Evolutionary conservation across 2,329 filamentous ascomycete species (phyloP).

Genomic region (Helminthosporium solani): DNA sequence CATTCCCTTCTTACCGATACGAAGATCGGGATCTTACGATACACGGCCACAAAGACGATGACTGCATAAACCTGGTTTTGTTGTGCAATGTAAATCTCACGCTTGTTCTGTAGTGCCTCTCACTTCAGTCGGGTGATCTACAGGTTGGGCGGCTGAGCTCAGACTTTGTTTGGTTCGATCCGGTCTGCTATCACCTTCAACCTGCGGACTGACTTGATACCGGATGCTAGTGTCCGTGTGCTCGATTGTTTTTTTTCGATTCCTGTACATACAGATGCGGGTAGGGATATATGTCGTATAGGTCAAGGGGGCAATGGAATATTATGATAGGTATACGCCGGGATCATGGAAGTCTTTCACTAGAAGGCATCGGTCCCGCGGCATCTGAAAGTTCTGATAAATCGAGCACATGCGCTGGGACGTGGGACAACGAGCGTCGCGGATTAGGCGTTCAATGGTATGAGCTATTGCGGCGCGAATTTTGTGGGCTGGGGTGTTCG

Average conservation of each 20-base stretch:
- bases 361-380: no score
- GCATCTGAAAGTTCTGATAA: no score
- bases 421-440: background rate
- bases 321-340: background rate
- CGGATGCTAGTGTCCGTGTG: no score
- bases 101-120: background rate
- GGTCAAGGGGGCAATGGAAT: background rate
- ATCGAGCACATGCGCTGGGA: background rate
- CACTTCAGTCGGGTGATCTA: background rate
- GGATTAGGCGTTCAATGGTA: background rate
- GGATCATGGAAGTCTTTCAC: no score
- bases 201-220: no score
- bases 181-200: no score
- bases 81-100: conserved; percentile 4
- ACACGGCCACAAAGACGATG: conserved; percentile 6
- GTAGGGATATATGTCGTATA: background rate
- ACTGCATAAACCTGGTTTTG: conserved; percentile 16
- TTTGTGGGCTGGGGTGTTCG: background rate
- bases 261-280: background rate
- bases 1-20: background rate
- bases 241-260: no score
- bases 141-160: background rate
- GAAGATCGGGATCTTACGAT: background rate
- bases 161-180: conserved; percentile 1
- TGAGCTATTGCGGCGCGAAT: background rate